Base-by-base conservation (phyloP, 495 filamentous ascomycete genomes). In the Penicillium odoratum region DNA sequence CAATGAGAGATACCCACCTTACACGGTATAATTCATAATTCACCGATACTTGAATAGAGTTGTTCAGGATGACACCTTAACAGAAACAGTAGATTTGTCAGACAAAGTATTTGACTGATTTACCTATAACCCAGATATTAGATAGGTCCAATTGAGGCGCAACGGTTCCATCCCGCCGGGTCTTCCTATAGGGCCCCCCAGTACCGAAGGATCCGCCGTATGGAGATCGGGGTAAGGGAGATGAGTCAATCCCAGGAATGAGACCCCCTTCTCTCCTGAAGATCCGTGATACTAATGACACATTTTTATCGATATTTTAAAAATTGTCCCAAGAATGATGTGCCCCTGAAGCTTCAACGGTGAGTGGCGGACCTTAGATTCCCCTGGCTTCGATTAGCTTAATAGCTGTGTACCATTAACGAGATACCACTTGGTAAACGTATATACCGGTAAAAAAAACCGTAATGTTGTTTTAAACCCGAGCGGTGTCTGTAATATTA, bases 121-220 rank as follows among this genome's bases (percentile, higher is more conserved):
- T 9, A 38, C n/a, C 8, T 36, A 13, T n/a, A 29, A n/a, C 28
- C 33, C 11, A 51, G n/a, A 18, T 28, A 3, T 7, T 48, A 48
- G 46, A 46, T 46, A 46, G 25, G 25, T 46, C 43, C 28, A 31
- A 48, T n/a, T 60, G 64, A 69, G 62, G 64, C 67, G 64, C 62
- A 62, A 65, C 46, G 55, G 64, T 69, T 68, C 67, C 67, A 61
- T 61, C 13, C 64, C 26, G 52, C 48, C 62, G 64, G 64, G 65
- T 57, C 42, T 36, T 18, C 30, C 51, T 29, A 21, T 21, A 21
- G 21, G 21, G 21, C 21, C 21, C 21, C 21, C 21, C 21, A 21
- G 21, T 21, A 21, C 21, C 21, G 21, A 21, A 21, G 30, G 43
- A 55, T 53, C 46, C 46, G 15, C 44, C 7, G 26, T 21, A 16